Conservation (phyloP, 208 protist genomes). For the Strigomonas galati region DNA sequence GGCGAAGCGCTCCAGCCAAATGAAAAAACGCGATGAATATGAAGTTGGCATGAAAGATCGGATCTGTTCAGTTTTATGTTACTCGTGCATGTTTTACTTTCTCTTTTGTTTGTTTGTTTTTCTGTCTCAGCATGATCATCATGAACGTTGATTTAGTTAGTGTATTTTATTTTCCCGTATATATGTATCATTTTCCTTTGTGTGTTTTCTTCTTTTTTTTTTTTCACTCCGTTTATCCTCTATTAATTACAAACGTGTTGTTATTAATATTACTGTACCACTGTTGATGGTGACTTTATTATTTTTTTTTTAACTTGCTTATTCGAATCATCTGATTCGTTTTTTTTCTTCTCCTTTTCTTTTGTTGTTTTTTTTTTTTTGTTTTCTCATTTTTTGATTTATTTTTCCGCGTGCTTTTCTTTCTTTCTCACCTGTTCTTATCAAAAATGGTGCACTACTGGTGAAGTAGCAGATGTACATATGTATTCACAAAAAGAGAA, state of each 20-base stretch:
- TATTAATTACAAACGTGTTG: conserved; percentile 5
- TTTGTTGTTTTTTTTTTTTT: not conserved
- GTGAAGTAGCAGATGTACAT: no score
- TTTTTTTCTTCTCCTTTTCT: conserved; percentile 2
- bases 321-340: not conserved
- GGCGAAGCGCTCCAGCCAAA: not conserved
- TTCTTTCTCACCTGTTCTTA: not conserved
- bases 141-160: not conserved
- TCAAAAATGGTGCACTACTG: not conserved
- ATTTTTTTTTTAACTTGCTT: conserved; percentile 17
- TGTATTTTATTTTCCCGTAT: not conserved
- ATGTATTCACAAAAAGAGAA: not conserved
- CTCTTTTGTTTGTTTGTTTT: no score
- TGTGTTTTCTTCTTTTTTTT: not conserved
- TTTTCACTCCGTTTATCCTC: not conserved
- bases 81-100: not conserved
- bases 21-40: not conserved
- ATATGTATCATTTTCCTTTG: not conserved
- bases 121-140: conserved; percentile 3
- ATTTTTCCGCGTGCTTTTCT: not conserved
- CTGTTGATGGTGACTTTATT: not conserved
- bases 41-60: not conserved
- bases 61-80: not conserved
- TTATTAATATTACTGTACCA: not conserved
- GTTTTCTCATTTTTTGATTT: not conserved